Percentiles rank a stretch among this genome's conserved stretches.
Conservation (phyloP, 331 rosid species). For the Cydonia oblonga region DNA sequence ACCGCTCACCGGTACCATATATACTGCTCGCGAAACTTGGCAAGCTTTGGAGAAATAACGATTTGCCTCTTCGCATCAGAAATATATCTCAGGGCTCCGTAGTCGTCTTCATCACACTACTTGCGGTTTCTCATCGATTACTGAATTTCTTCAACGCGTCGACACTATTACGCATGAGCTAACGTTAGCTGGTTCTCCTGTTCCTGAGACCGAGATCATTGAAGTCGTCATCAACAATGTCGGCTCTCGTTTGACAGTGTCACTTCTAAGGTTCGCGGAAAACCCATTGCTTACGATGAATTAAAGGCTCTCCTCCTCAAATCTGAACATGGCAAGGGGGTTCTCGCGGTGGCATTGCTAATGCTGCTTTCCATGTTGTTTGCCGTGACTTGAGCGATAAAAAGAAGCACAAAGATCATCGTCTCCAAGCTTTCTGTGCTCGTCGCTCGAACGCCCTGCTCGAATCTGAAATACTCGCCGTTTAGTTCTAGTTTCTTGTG, state of each 20-base stretch:
- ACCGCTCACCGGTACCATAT: background rate
- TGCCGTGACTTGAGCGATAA: no score
- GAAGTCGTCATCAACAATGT: background rate
- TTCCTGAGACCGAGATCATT: background rate
- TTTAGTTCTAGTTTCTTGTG: no score
- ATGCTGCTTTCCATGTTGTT: no score
- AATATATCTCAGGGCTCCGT: background rate
- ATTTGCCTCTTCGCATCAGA: background rate
- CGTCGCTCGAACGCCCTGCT: no score
- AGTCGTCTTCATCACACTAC: background rate
- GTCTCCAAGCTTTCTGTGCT: no score
- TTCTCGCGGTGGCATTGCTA: no score
- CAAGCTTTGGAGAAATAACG: background rate
- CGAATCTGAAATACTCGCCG: no score
- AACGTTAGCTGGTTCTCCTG: background rate
- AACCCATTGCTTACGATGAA: background rate
- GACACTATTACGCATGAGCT: background rate
- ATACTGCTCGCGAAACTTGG: background rate
- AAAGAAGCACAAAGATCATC: no score
- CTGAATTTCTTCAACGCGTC: background rate
- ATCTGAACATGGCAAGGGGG: no score
- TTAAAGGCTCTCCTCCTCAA: background rate
- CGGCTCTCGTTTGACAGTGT: background rate
- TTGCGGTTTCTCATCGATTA: background rate
- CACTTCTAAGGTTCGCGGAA: background rate